phyloP scores from a whole-genome alignment of 495 filamentous ascomycete species.

The Neurospora hispaniola region DNA sequence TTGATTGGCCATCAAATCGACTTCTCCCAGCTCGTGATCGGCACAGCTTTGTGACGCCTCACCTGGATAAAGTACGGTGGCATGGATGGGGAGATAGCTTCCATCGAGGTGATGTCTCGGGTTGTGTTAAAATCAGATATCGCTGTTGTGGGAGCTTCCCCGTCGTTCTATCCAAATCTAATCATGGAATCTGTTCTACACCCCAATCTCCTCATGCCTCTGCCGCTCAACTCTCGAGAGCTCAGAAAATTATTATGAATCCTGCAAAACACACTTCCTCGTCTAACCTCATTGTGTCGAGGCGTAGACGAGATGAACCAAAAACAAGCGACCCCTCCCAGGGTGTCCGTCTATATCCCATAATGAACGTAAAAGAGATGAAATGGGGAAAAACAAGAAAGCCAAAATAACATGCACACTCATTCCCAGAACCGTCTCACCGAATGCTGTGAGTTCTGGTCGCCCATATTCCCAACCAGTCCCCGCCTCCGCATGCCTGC shows the following conservation, averaged over 20 bases:
- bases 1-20: slow-evolving; percentile 13
- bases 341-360: not conserved
- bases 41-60: not conserved
- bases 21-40: not conserved
- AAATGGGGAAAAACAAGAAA: not conserved
- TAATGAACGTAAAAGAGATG: not conserved
- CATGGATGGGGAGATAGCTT: not conserved
- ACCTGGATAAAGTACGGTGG: not conserved
- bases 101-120: not conserved
- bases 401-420: not conserved
- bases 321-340: not conserved
- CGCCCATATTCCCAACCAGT: not conserved
- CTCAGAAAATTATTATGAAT: not conserved
- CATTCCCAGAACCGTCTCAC: not conserved
- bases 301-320: not conserved
- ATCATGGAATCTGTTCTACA: not conserved
- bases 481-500: not conserved
- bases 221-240: not conserved
- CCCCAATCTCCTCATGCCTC: not conserved
- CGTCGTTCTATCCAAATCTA: not conserved
- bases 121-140: not conserved
- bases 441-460: not conserved
- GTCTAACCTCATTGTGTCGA: not conserved
- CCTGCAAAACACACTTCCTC: not conserved
- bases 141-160: not conserved